Conservation (phyloP, 257 asterid genomes). For the Voacanga thouarsii region DNA sequence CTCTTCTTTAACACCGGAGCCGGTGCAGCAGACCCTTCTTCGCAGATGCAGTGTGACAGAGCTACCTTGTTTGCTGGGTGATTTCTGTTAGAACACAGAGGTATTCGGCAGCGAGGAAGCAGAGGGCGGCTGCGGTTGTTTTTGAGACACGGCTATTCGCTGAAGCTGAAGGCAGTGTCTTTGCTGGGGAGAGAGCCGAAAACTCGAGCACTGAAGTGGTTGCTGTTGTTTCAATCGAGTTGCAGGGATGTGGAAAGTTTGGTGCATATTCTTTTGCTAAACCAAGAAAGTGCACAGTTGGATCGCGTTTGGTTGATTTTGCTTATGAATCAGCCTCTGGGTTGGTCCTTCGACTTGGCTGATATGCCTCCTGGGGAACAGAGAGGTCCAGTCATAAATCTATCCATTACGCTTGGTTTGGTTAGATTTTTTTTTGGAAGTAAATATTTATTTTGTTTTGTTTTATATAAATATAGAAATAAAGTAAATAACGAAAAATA, state of each 20-base stretch:
- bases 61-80: too few species aligned
- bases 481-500: too few species aligned
- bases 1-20: not conserved
- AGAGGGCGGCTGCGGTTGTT: too few species aligned
- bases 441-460: too few species aligned
- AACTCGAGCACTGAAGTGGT: slow-evolving; percentile 34
- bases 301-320: slow-evolving; percentile 40
- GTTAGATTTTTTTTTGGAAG: too few species aligned
- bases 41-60: not conserved
- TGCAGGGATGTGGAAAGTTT: slow-evolving; percentile 66
- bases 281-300: slow-evolving; percentile 49
- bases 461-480: too few species aligned
- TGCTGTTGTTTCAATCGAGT: slow-evolving; percentile 48
- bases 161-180: slow-evolving; percentile 21
- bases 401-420: too few species aligned
- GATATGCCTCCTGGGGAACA: slow-evolving; percentile 59
- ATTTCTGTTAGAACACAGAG: too few species aligned
- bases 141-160: too few species aligned
- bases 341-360: slow-evolving; percentile 48
- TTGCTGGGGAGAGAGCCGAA: slow-evolving; percentile 23
- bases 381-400: slow-evolving; percentile 49
- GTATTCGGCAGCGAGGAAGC: too few species aligned
- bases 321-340: slow-evolving; percentile 51
- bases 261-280: slow-evolving; percentile 64
- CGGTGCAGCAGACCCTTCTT: not conserved